A percentile compares a stretch with the other conserved stretches of the same genome.
Conservation (phyloP, 257 asterid species). For the Dorcoceras hygrometricum region DNA sequence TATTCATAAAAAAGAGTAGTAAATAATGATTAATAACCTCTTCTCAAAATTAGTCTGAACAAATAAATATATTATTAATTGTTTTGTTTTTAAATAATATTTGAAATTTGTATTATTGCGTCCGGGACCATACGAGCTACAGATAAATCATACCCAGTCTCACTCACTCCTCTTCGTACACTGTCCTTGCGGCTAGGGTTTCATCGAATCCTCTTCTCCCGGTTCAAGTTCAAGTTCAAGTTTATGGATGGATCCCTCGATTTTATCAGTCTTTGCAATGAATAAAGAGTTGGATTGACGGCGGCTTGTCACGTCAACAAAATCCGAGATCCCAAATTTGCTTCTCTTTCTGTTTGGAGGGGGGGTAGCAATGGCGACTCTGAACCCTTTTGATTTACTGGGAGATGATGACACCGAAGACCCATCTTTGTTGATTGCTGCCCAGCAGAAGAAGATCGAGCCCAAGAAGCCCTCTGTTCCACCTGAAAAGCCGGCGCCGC, state of each 20-base stretch:
- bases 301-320: constrained; percentile 11
- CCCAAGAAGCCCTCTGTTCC: constrained; percentile 48
- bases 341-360: constrained; percentile 26
- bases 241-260: constrained; percentile 26
- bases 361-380: constrained; percentile 60
- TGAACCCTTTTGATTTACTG: constrained; percentile 85
- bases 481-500: constrained; percentile 26
- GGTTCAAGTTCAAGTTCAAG: no score
- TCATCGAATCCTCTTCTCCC: constrained; percentile 30
- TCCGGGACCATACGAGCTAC: neutral
- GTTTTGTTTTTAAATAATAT: no score
- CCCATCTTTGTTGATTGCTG: constrained; percentile 57
- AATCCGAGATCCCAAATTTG: constrained; percentile 22
- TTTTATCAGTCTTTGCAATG: constrained; percentile 20
- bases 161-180: constrained; percentile 11
- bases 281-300: constrained; percentile 23
- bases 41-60: no score
- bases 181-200: constrained; percentile 82
- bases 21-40: no score
- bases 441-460: constrained; percentile 52
- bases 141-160: constrained; percentile 24
- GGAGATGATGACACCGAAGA: constrained; percentile 72
- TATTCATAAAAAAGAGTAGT: no score
- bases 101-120: no score
- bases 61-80: no score